Evolutionary conservation across 2,329 filamentous ascomycete species (phyloP), one percentile per base, ranked within the genome.

Genomic region (Cordyceps fumosorosea): DNA sequence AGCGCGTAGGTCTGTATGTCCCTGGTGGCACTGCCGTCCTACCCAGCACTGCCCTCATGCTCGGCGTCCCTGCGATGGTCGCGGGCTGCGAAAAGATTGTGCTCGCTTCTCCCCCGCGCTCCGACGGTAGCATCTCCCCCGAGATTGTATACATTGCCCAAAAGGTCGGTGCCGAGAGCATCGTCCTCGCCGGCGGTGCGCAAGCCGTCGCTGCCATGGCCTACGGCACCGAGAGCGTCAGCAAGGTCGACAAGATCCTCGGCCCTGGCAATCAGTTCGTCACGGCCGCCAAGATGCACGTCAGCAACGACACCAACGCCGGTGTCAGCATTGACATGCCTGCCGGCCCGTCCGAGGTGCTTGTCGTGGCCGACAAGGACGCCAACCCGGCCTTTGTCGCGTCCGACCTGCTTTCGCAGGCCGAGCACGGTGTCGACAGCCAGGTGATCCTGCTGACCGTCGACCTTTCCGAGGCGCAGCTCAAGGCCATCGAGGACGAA

Each of bases 231-330:
- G 89, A 97, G 76, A 93, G 88, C 68, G 86, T 99, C 56, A 90
- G 82, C 75, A 99, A 99, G 80, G 95, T 99, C 8, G 95, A 99
- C 81, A 99, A 99, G 84, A 97, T 99, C 68, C 85, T 98, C 14
- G 95, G 95, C 0, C 95, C 95, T 3, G 95, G 95, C 42, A 99
- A 99, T 77, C 95, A 98, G 75, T 99, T 98, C 72, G 95, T 99
- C 47, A 99, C 95, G 0, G 95, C 95, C 0, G 95, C 91, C 58
- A 99, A 99, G 84, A 99, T 99, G 95, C 84, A 93, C 69, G 95
- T 99, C 50, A 91, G 89, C 76, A 99, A 99, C 75, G 95, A 99
- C 73, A 98, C 95, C 51, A 96, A 92, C 64, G 95, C 95, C 14
- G 90, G 91, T 24, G 93, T 97, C 47, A 89, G 91, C 75, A 99